Evolutionary conservation across 139 green algal species (phyloP).

Genomic region (Gonium pectorale): DNA sequence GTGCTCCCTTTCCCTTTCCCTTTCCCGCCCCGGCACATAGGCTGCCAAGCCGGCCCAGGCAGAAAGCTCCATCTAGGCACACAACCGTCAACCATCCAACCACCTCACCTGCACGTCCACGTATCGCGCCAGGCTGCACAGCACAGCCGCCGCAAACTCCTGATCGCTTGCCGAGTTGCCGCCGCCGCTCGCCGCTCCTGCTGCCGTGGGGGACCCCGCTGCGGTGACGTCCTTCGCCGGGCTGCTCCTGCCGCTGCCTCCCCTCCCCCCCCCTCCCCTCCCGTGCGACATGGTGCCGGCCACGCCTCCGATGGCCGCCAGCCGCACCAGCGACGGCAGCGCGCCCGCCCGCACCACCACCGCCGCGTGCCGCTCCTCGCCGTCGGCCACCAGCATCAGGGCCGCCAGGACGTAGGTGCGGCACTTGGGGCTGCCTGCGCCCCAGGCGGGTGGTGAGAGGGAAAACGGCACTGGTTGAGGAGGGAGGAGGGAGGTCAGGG

Average conservation of each 20-base stretch:
- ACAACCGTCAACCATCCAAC: no score
- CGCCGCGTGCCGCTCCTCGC: constrained; percentile 56
- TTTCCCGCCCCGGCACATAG: not conserved
- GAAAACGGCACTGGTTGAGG: not conserved
- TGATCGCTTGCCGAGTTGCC: not conserved
- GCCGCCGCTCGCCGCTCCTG: not conserved
- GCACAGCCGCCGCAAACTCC: constrained; percentile 58
- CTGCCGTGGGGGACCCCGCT: not conserved
- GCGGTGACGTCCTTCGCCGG: not conserved
- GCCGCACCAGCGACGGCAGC: constrained; percentile 12
- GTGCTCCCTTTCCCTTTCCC: no score
- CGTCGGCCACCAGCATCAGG: constrained; percentile 57
- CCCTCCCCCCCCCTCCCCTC: no score
- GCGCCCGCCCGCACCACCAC: constrained; percentile 47
- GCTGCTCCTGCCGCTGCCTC: not conserved
- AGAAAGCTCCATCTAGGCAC: no score
- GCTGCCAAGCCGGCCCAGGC: not conserved
- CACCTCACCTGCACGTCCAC: constrained; percentile 42
- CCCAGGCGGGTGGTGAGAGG: no score
- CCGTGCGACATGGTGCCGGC: not conserved
- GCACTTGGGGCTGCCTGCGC: constrained; percentile 30
- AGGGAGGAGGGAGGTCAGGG: no score
- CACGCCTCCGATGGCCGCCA: not conserved
- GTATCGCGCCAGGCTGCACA: constrained; percentile 49
- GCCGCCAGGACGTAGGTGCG: constrained; percentile 53